phyloP scores from a whole-genome alignment of 306 rosid species.

The Chamaecrista fasciculata region DNA sequence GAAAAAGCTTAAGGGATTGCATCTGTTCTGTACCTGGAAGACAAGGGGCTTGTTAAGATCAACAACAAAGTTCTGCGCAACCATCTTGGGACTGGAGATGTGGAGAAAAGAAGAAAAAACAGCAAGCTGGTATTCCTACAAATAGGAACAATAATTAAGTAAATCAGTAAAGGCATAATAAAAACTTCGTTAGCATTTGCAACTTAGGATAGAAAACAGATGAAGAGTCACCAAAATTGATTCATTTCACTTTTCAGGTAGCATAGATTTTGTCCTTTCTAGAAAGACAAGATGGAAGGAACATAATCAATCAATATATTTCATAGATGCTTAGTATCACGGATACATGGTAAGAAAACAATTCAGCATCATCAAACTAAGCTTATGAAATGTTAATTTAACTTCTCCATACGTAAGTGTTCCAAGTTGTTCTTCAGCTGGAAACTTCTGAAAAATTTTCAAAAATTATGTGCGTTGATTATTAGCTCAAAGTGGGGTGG shows the following conservation, averaged over 20 bases:
- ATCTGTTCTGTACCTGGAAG: slow-evolving; percentile 56
- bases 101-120: neutral
- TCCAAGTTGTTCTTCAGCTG: neutral
- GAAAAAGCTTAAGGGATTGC: neutral
- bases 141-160: neutral
- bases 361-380: neutral
- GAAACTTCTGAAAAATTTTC: neutral
- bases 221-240: neutral
- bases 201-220: neutral
- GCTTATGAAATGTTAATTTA: neutral
- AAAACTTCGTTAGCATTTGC: neutral
- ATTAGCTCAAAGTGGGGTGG: neutral
- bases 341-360: neutral
- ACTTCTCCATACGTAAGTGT: neutral
- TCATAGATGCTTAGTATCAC: neutral
- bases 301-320: neutral
- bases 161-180: neutral
- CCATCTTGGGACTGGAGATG: slow-evolving; percentile 48
- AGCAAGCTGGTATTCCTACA: neutral
- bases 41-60: slow-evolving; percentile 79
- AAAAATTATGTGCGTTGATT: neutral
- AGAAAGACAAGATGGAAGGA: neutral
- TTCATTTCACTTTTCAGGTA: neutral
- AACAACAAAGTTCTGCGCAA: slow-evolving; percentile 56
- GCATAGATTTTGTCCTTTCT: neutral